phyloP scores from a whole-genome alignment of 257 asterid genomes.

The Thymus mandschuricus region DNA sequence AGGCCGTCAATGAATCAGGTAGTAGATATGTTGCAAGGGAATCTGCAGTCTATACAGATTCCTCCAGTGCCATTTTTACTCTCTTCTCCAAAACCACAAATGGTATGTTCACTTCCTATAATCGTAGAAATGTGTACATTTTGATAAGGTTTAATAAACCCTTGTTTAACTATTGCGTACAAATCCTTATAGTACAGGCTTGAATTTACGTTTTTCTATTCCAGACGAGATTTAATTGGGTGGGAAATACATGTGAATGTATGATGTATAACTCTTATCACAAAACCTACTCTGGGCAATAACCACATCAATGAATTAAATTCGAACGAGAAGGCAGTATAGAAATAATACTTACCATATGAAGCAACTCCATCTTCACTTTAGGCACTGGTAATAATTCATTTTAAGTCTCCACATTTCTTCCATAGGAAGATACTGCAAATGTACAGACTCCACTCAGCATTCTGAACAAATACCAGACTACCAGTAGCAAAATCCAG shows the following conservation, averaged over 20 bases:
- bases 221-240: not conserved
- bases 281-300: not conserved
- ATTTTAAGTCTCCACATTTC: conserved; percentile 6
- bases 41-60: conserved; percentile 44
- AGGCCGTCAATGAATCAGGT: conserved; percentile 64
- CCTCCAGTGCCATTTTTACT: conserved; percentile 58
- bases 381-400: conserved; percentile 2
- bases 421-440: conserved; percentile 14
- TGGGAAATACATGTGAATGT: not conserved
- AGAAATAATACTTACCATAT: conserved; percentile 6
- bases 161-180: not conserved
- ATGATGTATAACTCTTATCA: not conserved
- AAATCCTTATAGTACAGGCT: not conserved
- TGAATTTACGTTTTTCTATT: not conserved
- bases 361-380: conserved; percentile 10
- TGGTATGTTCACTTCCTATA: conserved; percentile 30
- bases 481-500: too few species aligned
- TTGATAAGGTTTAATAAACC: not conserved
- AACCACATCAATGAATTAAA: not conserved
- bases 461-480: too few species aligned
- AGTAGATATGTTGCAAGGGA: conserved; percentile 68
- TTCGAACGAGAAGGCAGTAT: too few species aligned
- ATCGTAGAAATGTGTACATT: conserved; percentile 6
- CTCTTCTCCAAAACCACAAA: conserved; percentile 27
- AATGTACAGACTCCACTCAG: not conserved